These are phyloP conservation scores for Penicillium decumbens DNA, from an alignment of 2,329 filamentous ascomycete genomes.

Conservation along the genomic window DNA sequence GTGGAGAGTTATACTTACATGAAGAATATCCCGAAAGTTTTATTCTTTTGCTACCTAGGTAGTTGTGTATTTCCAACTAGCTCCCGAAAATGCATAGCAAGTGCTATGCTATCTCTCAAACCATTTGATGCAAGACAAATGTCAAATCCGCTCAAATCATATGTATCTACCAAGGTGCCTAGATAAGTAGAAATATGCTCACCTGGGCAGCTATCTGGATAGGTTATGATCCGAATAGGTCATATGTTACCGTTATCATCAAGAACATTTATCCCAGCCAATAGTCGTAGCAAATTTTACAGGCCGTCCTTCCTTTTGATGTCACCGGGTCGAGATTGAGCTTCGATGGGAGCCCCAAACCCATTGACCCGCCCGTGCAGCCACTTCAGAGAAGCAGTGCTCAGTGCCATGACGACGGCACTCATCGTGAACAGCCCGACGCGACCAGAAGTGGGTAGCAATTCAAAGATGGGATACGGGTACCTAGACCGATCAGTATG, in stretches of 20 bases:
- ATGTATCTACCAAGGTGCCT: no score
- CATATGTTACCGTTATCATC: no score
- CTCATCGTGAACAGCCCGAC: constrained; percentile 64
- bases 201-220: no score
- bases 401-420: constrained; percentile 66
- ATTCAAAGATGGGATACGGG: constrained; percentile 77
- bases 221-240: no score
- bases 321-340: constrained; percentile 28
- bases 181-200: no score
- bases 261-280: no score
- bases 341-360: constrained; percentile 21
- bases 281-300: constrained; percentile 2
- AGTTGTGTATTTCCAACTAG: no score
- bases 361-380: constrained; percentile 56
- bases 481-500: constrained; percentile 52
- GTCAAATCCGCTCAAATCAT: not conserved
- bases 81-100: not conserved
- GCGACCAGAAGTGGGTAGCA: constrained; percentile 63
- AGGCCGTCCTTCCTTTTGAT: constrained; percentile 27
- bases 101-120: not conserved
- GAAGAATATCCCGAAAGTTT: no score
- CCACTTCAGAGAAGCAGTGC: constrained; percentile 65
- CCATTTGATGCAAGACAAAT: not conserved
- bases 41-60: no score
- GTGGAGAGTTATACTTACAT: no score